These are phyloP conservation scores for Hymenoscyphus fructigenus DNA, from an alignment of 2,329 filamentous ascomycete species.

Conservation along the genomic window DNA sequence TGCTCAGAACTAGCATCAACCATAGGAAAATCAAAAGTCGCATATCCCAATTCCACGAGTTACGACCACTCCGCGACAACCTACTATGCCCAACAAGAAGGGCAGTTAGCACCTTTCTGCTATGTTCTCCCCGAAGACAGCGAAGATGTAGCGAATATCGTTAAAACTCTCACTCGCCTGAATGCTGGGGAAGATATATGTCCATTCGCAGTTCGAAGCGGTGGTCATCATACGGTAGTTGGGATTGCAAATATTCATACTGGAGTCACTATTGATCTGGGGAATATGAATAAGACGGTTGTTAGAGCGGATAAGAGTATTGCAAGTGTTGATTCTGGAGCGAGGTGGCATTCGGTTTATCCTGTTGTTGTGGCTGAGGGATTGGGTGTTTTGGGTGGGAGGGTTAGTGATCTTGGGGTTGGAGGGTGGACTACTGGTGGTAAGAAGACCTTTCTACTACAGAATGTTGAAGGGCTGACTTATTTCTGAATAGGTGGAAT, in stretches of 20 bases:
- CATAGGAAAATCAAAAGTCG: not conserved
- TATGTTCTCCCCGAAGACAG: not conserved
- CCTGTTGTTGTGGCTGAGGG: conserved; percentile 33
- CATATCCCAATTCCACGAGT: not conserved
- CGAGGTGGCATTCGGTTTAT: conserved; percentile 42
- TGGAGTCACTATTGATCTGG: conserved; percentile 45
- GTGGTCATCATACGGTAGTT: not conserved
- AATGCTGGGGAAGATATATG: not conserved
- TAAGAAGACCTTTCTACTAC: not conserved
- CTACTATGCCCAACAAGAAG: conserved; percentile 2
- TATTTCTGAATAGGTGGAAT: conserved; percentile 35
- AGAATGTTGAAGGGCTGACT: conserved; percentile 33
- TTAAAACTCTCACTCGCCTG: not conserved
- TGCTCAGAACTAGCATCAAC: too few relatives aligned
- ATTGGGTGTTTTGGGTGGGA: conserved; percentile 38
- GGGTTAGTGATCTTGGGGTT: conserved; percentile 39
- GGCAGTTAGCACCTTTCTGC: not conserved
- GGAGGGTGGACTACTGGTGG: conserved; percentile 40
- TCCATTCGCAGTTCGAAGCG: conserved; percentile 7
- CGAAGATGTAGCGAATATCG: not conserved
- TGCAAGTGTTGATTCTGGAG: conserved; percentile 39
- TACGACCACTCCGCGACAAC: not conserved
- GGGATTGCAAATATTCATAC: conserved; percentile 44
- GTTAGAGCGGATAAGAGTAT: conserved; percentile 28
- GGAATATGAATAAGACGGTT: conserved; percentile 37